Conservation (phyloP, 2,329 filamentous ascomycete genomes). For the Diaporthe amygdali region DNA sequence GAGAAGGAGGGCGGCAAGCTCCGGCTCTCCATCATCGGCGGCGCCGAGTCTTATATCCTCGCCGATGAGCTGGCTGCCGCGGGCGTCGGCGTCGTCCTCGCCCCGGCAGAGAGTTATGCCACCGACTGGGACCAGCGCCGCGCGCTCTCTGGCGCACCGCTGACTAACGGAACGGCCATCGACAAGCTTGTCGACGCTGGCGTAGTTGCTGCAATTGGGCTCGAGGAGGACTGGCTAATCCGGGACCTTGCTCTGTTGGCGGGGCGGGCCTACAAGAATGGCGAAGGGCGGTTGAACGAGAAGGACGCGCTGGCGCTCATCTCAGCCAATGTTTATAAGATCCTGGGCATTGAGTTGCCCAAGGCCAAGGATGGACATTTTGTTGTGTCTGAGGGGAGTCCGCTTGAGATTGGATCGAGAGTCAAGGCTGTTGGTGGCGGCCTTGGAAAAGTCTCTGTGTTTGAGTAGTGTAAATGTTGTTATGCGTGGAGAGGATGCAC, state of each 20-base stretch:
- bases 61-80: slow-evolving; percentile 63
- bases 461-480: slow-evolving; percentile 25
- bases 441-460: slow-evolving; percentile 42
- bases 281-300: slow-evolving; percentile 58
- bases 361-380: slow-evolving; percentile 51
- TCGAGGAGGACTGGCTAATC: slow-evolving; percentile 67
- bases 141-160: slow-evolving; percentile 66
- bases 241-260: slow-evolving; percentile 65
- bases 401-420: slow-evolving; percentile 62
- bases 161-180: slow-evolving; percentile 68
- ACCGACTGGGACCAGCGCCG: slow-evolving; percentile 66
- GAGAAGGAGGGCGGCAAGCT: slow-evolving; percentile 48
- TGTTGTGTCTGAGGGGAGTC: slow-evolving; percentile 67
- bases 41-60: slow-evolving; percentile 66
- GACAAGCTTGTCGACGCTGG: slow-evolving; percentile 64
- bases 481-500: neutral
- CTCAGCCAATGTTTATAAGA: slow-evolving; percentile 60
- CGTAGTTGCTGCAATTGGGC: slow-evolving; percentile 61
- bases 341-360: slow-evolving; percentile 54
- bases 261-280: slow-evolving; percentile 63
- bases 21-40: slow-evolving; percentile 64
- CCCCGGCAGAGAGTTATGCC: slow-evolving; percentile 62
- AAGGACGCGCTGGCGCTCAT: slow-evolving; percentile 62
- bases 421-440: slow-evolving; percentile 60
- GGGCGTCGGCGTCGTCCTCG: slow-evolving; percentile 63